Base-by-base conservation (phyloP, 768 basidiomycete genomes). In the Phylloporus arenicola region DNA sequence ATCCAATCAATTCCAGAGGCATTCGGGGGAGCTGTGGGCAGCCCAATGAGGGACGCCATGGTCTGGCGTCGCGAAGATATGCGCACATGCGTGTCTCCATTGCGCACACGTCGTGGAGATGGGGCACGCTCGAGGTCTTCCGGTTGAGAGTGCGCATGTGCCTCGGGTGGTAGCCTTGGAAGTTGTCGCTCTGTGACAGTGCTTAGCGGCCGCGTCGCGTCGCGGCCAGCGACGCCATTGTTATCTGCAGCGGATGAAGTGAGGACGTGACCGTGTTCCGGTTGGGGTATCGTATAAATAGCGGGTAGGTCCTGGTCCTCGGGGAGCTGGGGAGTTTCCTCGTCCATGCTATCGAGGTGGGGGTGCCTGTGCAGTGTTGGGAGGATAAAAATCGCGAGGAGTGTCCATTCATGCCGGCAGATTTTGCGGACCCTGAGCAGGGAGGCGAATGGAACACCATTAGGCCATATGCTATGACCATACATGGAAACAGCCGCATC, bases 1-100 rank as follows among this genome's bases (percentile, higher is more conserved):
- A 68, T 64, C 53, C 54, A 58, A 43, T 67, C 66, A 10, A 67
- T 29, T 3, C 46, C 58, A 14, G 56, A 50, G 10, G 14, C 2
- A 19, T 41, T 39, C 6, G 3, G 34, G 17, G 45, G 38, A 6
- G 25, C 13, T 6, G 14, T 5, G 10, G 45, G 42, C 3, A 41
- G 43, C 11, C 52, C 56, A 12, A 12, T 0, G 9, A 0, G 17
- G 19, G 58, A 47, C 6, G 25, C 3, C 34, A 30, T 12, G 7
- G 27, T 29, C 27, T 29, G 27, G 27, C 48, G 63, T 16, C 51
- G 57, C 5, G 59, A 47, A 17, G 53, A 29, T 8, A 42, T 9
- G 37, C 55, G 65, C 6, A 30, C 12, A 7, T 57, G 52, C 4
- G 54, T 56, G 0, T 67, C 59, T 17, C 61, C 53, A 37, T 55